phyloP scores from a whole-genome alignment of 1,139 yeast genomes.

The Magnusiomyces clavatus region DNA sequence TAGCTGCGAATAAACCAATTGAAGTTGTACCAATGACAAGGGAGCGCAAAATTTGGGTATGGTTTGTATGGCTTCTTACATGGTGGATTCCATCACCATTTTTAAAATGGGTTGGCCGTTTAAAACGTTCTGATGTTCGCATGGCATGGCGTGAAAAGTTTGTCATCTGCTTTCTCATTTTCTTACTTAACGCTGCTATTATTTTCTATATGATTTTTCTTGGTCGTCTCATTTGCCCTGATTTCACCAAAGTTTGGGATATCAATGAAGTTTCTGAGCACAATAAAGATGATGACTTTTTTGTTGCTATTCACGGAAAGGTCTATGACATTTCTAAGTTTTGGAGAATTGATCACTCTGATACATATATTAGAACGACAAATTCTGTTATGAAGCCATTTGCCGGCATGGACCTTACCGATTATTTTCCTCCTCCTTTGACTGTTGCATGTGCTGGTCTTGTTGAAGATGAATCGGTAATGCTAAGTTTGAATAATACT shows the following conservation, averaged over 20 bases:
- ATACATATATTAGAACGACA: conserved; percentile 28
- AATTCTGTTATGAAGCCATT: conserved; percentile 29
- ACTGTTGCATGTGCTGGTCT: conserved; percentile 34
- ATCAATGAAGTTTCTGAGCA: conserved; percentile 31
- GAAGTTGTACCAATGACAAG: conserved; percentile 26
- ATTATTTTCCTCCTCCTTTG: conserved; percentile 37
- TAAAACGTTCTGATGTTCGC: conserved; percentile 35
- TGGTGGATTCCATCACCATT: conserved; percentile 36
- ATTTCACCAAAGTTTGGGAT: conserved; percentile 37
- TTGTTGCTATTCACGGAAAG: conserved; percentile 34
- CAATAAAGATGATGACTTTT: conserved; percentile 32
- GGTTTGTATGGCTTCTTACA: conserved; percentile 33
- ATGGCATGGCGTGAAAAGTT: conserved; percentile 38
- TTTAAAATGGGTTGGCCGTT: conserved; percentile 29
- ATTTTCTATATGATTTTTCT: conserved; percentile 37
- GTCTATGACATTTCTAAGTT: conserved; percentile 37
- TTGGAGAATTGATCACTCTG: conserved; percentile 36
- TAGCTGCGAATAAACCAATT: conserved; percentile 14
- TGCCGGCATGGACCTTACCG: conserved; percentile 28
- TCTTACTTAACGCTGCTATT: conserved; percentile 31
- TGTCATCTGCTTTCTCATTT: conserved; percentile 31
- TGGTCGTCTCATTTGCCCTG: conserved; percentile 34
- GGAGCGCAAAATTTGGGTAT: conserved; percentile 33
- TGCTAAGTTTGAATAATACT: conserved; percentile 28
- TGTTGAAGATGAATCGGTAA: conserved; percentile 28